A percentile compares a stretch with the other conserved stretches of the same genome.
Conservation (phyloP, 768 basidiomycete genomes). For the Cystobasidium onofrii region DNA sequence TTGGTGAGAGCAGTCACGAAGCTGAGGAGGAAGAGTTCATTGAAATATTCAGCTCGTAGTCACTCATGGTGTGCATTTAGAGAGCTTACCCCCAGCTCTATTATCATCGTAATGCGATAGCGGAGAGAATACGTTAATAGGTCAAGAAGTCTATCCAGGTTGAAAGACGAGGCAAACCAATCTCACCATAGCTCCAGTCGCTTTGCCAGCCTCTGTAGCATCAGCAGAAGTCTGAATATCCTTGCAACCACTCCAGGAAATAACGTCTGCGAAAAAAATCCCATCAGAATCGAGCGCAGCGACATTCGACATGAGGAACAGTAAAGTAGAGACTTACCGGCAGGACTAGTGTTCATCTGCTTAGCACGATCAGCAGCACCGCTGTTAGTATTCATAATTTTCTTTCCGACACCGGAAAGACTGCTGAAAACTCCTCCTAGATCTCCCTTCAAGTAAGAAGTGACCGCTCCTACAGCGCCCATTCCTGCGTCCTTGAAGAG, state of each 20-base stretch:
- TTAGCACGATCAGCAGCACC: slow-evolving; percentile 60
- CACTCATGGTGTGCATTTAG: no score
- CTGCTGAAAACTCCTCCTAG: slow-evolving; percentile 67
- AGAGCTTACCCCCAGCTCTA: slow-evolving; percentile 34
- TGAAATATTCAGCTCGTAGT: no score
- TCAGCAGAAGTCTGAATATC: slow-evolving; percentile 50
- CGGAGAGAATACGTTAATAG: no score
- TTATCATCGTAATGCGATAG: no score
- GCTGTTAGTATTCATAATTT: slow-evolving; percentile 58
- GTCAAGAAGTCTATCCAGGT: no score
- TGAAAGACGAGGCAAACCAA: no score
- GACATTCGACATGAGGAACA: no score
- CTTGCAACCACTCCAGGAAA: slow-evolving; percentile 49
- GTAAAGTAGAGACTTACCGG: slow-evolving; percentile 56
- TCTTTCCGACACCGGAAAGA: slow-evolving; percentile 65
- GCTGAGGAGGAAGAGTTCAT: slow-evolving; percentile 32
- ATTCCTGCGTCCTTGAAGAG: slow-evolving; percentile 69
- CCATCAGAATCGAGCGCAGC: no score
- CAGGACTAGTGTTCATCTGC: slow-evolving; percentile 44
- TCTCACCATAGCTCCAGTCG: slow-evolving; percentile 50
- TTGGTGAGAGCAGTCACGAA: slow-evolving; percentile 44
- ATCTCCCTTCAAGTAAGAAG: slow-evolving; percentile 70
- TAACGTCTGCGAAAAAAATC: slow-evolving; percentile 38
- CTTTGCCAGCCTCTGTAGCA: slow-evolving; percentile 48
- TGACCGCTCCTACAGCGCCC: slow-evolving; percentile 68